phyloP scores from a whole-genome alignment of 768 basidiomycete genomes.

The Tylopilus subfusipes region DNA sequence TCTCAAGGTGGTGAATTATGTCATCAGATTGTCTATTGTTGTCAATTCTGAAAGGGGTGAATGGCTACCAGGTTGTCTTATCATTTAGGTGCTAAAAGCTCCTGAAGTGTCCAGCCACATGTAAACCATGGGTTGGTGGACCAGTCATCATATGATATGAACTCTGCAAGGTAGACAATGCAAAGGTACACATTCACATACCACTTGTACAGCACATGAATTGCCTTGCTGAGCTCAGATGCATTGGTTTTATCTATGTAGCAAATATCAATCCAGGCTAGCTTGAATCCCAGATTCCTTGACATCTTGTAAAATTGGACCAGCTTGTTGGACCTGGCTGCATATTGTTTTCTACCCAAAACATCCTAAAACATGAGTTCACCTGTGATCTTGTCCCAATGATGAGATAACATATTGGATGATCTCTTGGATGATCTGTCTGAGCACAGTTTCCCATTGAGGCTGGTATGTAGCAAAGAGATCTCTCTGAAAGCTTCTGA shows the following conservation, averaged over 20 bases:
- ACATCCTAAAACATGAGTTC: constrained; percentile 13
- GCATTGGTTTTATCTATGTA: constrained; percentile 19
- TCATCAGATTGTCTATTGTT: background rate
- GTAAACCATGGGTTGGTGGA: constrained; percentile 10
- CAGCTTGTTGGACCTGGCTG: background rate
- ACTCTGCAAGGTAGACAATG: constrained; percentile 14
- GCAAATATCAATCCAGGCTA: constrained; percentile 17
- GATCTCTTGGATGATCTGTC: constrained; percentile 12
- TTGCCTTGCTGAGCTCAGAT: constrained; percentile 19
- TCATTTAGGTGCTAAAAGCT: constrained; percentile 16
- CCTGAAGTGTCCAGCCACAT: constrained; percentile 11
- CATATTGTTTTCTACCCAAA: background rate
- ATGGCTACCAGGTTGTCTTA: constrained; percentile 6
- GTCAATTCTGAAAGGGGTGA: background rate
- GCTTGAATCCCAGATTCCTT: background rate
- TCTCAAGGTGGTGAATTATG: background rate
- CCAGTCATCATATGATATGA: background rate
- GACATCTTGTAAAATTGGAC: constrained; percentile 5
- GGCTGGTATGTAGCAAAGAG: background rate
- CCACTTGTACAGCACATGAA: constrained; percentile 24
- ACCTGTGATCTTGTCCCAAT: background rate
- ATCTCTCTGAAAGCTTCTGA: background rate
- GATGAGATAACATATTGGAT: constrained; percentile 17
- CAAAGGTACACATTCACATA: constrained; percentile 21
- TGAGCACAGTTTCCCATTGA: background rate